phyloP scores from a whole-genome alignment of 208 protist species.

The Trichomonas vaginalis region DNA sequence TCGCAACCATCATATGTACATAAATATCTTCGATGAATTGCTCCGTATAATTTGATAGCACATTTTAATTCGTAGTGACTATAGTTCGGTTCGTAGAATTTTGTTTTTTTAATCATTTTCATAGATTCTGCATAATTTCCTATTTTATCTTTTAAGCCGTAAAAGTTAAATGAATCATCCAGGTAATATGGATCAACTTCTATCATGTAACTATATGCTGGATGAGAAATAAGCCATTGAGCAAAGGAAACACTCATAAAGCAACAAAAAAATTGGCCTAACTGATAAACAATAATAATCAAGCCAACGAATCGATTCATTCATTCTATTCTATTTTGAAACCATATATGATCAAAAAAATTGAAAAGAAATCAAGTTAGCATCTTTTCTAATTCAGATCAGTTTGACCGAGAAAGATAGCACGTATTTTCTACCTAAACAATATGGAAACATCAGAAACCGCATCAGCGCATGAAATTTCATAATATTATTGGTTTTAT shows the following conservation, averaged over 20 bases:
- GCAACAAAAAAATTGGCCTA: background rate
- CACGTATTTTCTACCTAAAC: too few species aligned
- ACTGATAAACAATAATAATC: background rate
- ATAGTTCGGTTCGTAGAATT: background rate
- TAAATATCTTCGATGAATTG: background rate
- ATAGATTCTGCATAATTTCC: background rate
- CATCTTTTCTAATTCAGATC: too few species aligned
- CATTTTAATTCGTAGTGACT: background rate
- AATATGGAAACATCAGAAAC: too few species aligned
- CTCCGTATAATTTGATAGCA: background rate
- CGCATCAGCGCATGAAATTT: too few species aligned
- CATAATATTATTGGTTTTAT: too few species aligned
- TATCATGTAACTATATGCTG: background rate
- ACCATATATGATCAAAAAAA: too few species aligned
- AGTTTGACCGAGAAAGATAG: too few species aligned
- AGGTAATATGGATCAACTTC: background rate
- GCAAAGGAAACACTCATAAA: background rate
- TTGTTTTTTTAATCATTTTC: background rate
- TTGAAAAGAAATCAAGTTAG: too few species aligned
- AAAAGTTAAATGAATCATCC: background rate
- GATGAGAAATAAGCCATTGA: background rate
- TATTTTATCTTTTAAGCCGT: background rate
- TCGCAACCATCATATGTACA: background rate
- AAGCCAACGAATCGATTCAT: too few species aligned
- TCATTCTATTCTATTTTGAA: too few species aligned